Evolutionary conservation across 2,329 filamentous ascomycete genomes (phyloP), one percentile per base, ranked within the genome.

Genomic region (Aspergillus aculeatus): DNA sequence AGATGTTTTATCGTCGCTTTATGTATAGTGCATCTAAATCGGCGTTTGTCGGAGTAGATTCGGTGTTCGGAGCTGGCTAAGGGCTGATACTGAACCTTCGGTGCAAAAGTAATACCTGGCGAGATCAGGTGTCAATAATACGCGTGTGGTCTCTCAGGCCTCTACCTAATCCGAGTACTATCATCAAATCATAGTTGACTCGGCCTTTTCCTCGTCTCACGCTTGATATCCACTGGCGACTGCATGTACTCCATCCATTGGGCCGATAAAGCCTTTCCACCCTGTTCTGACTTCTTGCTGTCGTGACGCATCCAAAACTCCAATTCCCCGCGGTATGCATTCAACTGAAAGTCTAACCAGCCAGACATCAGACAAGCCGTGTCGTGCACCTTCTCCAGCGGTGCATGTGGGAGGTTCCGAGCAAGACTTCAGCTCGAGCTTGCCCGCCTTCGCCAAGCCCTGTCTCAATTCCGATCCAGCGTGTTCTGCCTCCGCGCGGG

Each of bases 371-470:
- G 16, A 2, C 52, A 4, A 10, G 24, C 38, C 6, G 41, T 47
- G 2, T 54, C 41, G n/a, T 19, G 4, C 16, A 31, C 26, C 14
- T 23, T 31, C 41, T 54, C 38, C 10, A 54, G n/a, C 3, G 51
- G 38, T n/a, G 16, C 35, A 44, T 16, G 26, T 54, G 51, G 3
- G 51, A 44, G 4, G 51, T 26, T 10, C 50, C 44, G 3, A 50
- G 38, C 4, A 72, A 61, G 12, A 67, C 56, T 9, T 66, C 57
- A 21, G 66, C 67, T 38, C 66, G 56, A 10, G 72, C 71, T 1
- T 63, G 57, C 11, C 66, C 70, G 65, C 70, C 60, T 61, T 77
- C 64, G 59, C 77, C 66, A 56, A 74, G 6, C 59, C 76, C 53
- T 38, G 66, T 56, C 53, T 75, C 61, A 61, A 75, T 57, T 38